These are phyloP conservation scores for Colletotrichum lindemuthianum DNA, from an alignment of 2,329 filamentous ascomycete genomes.

Conservation along the genomic window DNA sequence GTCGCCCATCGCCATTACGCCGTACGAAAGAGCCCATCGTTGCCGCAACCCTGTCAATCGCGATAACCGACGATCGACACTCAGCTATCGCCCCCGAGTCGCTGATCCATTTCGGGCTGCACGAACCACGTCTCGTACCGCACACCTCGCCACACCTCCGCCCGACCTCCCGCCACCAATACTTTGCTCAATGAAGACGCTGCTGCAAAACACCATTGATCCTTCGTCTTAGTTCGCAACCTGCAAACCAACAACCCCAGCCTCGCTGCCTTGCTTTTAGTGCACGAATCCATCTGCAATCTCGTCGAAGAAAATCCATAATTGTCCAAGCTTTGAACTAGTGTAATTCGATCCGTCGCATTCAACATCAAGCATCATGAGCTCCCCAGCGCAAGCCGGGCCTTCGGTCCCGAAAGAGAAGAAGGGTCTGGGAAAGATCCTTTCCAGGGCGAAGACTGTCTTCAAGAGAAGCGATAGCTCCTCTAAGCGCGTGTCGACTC, in stretches of 20 bases:
- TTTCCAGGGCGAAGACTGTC: slow-evolving; percentile 61
- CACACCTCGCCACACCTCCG: not conserved
- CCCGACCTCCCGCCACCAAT: slow-evolving; percentile 16
- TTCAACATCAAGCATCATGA: slow-evolving; percentile 47
- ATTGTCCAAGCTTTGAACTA: slow-evolving; percentile 15
- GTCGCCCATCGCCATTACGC: not conserved
- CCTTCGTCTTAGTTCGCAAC: not conserved
- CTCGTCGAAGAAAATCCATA: slow-evolving; percentile 9
- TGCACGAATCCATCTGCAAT: slow-evolving; percentile 16
- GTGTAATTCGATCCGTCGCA: not conserved
- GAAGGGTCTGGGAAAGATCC: slow-evolving; percentile 58
- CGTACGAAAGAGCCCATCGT: not conserved
- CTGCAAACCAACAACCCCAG: slow-evolving; percentile 2
- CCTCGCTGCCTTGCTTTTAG: slow-evolving; percentile 16
- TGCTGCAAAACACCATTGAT: not conserved
- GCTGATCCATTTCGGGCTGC: slow-evolving; percentile 14
- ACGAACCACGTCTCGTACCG: slow-evolving; percentile 16
- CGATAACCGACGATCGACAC: slow-evolving; percentile 25
- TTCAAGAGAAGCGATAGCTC: slow-evolving; percentile 55
- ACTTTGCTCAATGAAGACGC: not conserved
- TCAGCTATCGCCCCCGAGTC: slow-evolving; percentile 14
- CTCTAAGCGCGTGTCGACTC: slow-evolving; percentile 33
- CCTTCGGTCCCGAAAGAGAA: slow-evolving; percentile 51
- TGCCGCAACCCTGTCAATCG: slow-evolving; percentile 6
- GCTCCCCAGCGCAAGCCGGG: slow-evolving; percentile 52